Evolutionary conservation across 2,329 filamentous ascomycete species (phyloP), one percentile per base, ranked within the genome.

Genomic region (Bipolaris bicolor): DNA sequence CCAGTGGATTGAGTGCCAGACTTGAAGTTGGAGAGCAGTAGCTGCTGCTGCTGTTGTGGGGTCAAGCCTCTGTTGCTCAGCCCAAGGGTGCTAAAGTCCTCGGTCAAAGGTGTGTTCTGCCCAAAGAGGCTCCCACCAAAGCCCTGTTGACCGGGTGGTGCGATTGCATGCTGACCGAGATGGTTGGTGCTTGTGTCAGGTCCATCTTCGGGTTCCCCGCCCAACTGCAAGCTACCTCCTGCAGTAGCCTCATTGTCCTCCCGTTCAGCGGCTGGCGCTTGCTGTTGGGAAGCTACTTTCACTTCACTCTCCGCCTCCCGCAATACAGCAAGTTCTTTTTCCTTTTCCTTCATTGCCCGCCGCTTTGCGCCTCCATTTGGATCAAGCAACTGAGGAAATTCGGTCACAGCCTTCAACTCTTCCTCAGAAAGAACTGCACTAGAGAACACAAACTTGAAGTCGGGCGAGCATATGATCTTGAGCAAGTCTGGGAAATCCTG

Each of bases 161-260:
- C 91, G 7, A 91, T 87, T 11, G 86, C 86, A 57, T 84, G 82
- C 57, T 87, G 86, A 48, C 87, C 84, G 59, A 87, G 84, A 57
- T 86, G 84, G 41, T 84, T 82, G 39, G 67, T 84, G 84, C 45
- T 75, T 72, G 65, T 83, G 80, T 91, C 88, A 60, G 73, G 72
- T 6, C 85, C 83, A 64, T 96, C 92, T 73, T 98, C 94, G 0
- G 94, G 94, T 73, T 98, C 94, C 41, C 94, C 94, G 55, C 94
- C 94, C 16, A 98, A 83, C 57, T 96, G 93, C 56, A 95, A 82
- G 73, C 94, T 98, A 13, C 90, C 91, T 64, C 90, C 73, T 33
- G 70, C 73, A 10, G 73, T 90, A 18, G 72, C 89, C 76, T 95
- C 92, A 1, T 87, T 86, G 55, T 91, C 91, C 62, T 97, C 92